Evolutionary conservation across 257 asterid genomes (phyloP), one percentile per base, ranked within the genome.

Genomic region (Solanum ossicruentum): DNA sequence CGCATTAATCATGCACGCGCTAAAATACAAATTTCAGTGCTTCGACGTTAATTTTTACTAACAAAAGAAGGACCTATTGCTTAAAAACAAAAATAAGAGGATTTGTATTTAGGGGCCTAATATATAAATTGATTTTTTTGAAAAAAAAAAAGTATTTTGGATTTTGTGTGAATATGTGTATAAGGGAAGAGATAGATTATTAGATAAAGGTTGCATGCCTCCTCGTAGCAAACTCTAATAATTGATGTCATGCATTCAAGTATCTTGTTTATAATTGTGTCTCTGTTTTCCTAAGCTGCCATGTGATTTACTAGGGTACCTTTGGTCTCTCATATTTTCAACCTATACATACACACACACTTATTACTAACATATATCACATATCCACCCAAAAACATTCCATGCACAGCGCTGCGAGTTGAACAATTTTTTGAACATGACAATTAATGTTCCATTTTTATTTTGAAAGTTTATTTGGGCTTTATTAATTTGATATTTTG

Each of bases 211-310:
- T 60, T 81, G 81, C 60, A 51, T 85, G 86, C 82, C 87, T 78
- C 84, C 54, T 67, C 85, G 69, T 86, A 82, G 92, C 80, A 66
- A 63, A 36, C 93, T 87, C 92, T 90, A 91, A 94, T 95, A 84
- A 92, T 94, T 92, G 89, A 88, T 93, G 93, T 93, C 93, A 91
- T 91, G 92, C 92, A 90, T 88, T 92, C 83, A 87, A 87, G 88
- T 90, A 60, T 92, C 93, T 88, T 81, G 84, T 86, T 86, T 91
- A 95, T 95, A 88, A 94, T 93, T 95, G 89, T 95, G 97, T 95
- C 97, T 89, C 88, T 89, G 85, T 89, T 88, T 86, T 88, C 84
- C 86, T 88, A 86, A 84, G 86, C 91, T 87, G 84, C 82, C 88
- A 87, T 83, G 82, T 86, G 73, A 69, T 63, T 86, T 79, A 75